These are phyloP conservation scores for Fusarium lateritium DNA, from an alignment of 2,329 filamentous ascomycete species.

Conservation along the genomic window DNA sequence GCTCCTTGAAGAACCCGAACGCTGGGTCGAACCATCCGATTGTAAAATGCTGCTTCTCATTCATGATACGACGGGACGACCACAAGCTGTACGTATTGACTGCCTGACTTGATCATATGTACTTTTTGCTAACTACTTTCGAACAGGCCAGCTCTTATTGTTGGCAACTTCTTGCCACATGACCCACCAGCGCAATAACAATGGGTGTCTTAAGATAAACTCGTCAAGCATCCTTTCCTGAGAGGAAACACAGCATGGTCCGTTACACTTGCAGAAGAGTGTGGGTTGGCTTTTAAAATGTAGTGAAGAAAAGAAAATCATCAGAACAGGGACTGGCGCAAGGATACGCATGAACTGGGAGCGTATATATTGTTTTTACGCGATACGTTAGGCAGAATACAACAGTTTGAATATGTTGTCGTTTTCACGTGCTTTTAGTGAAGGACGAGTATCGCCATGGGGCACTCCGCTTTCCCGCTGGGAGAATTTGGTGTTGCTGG, in stretches of 20 bases:
- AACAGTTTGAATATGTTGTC: slow-evolving; percentile 16
- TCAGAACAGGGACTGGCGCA: slow-evolving; percentile 33
- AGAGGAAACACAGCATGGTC: slow-evolving; percentile 4
- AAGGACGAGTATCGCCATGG: background rate
- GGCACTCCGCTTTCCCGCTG: background rate
- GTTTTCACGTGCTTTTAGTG: background rate
- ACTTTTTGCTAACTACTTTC: slow-evolving; percentile 52
- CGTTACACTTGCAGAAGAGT: slow-evolving; percentile 7
- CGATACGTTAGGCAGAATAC: slow-evolving; percentile 37
- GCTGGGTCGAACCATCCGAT: slow-evolving; percentile 77
- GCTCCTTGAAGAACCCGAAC: slow-evolving; percentile 87
- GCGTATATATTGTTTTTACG: slow-evolving; percentile 40
- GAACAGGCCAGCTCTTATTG: slow-evolving; percentile 88
- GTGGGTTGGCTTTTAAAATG: slow-evolving; percentile 9
- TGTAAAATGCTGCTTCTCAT: slow-evolving; percentile 96
- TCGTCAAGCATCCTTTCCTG: background rate
- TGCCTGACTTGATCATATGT: background rate
- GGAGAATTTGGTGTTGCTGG: background rate
- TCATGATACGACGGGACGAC: slow-evolving; percentile 93
- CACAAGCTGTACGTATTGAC: slow-evolving; percentile 86
- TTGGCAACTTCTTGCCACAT: slow-evolving; percentile 96
- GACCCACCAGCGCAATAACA: slow-evolving; percentile 64
- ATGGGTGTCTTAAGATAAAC: slow-evolving; percentile 11
- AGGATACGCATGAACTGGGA: slow-evolving; percentile 31
- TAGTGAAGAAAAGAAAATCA: slow-evolving; percentile 26